phyloP scores from a whole-genome alignment of 441 rosid genomes.

The Populus hybrid region DNA sequence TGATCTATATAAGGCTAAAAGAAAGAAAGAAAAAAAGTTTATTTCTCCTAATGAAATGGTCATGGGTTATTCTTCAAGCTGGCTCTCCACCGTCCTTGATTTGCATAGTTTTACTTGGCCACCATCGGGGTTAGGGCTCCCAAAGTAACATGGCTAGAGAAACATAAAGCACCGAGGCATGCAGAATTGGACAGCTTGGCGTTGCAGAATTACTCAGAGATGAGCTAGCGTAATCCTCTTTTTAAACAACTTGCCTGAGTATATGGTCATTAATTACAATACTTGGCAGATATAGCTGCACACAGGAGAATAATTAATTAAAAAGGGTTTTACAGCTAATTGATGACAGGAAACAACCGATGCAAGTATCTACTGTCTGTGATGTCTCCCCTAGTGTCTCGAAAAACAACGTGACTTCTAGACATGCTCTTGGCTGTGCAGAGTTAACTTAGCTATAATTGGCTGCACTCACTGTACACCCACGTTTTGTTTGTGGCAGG shows the following conservation, averaged over 20 bases:
- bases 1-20: background rate
- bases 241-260: background rate
- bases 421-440: constrained; percentile 9
- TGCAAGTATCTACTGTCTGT: background rate
- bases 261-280: background rate
- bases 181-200: constrained; percentile 5
- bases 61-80: background rate
- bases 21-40: background rate
- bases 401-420: constrained; percentile 17
- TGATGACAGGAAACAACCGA: constrained; percentile 15
- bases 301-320: background rate
- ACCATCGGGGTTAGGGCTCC: background rate
- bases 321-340: constrained; percentile 20
- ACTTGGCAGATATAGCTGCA: constrained; percentile 15
- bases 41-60: background rate
- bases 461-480: constrained; percentile 13
- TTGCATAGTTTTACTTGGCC: background rate
- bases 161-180: background rate
- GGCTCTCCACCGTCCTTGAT: background rate
- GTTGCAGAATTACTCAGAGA: background rate
- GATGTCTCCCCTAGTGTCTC: constrained; percentile 3
- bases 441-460: background rate
- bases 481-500: constrained; percentile 26
- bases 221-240: constrained; percentile 1
- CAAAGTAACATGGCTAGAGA: background rate